phyloP scores from a whole-genome alignment of 179 eudicot genomes.

The Pouteria campechiana region DNA sequence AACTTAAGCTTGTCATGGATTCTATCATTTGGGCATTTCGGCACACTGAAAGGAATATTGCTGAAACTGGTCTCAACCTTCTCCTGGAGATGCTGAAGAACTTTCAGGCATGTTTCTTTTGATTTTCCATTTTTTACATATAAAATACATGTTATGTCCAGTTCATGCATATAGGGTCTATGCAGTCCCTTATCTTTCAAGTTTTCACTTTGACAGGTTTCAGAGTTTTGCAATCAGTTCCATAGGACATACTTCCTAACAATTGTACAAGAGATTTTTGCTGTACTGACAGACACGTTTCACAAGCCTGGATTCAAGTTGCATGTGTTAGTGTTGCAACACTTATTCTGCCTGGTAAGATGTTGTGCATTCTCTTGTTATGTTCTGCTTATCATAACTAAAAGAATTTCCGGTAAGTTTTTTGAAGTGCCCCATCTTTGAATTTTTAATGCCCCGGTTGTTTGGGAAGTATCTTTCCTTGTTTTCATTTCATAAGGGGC shows the following conservation, averaged over 20 bases:
- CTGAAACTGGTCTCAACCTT: conserved; percentile 93
- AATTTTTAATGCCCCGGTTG: too few relatives aligned
- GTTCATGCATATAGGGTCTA: neutral
- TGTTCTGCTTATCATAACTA: too few relatives aligned
- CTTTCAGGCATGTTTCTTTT: conserved; percentile 57
- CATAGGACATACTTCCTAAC: conserved; percentile 69
- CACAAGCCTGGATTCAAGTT: conserved; percentile 98
- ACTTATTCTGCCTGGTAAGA: conserved; percentile 74
- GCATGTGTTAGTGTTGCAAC: conserved; percentile 87
- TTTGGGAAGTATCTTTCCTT: too few relatives aligned
- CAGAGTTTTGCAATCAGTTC: conserved; percentile 86
- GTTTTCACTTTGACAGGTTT: conserved; percentile 32
- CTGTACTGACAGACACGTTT: conserved; percentile 90
- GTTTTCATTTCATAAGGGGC: too few relatives aligned
- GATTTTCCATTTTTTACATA: neutral
- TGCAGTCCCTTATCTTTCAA: conserved; percentile 1
- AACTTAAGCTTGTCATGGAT: conserved; percentile 96
- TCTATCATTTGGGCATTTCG: conserved; percentile 99
- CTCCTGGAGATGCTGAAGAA: conserved; percentile 89
- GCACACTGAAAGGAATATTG: conserved; percentile 95
- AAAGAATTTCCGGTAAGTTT: too few relatives aligned
- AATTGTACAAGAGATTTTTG: conserved; percentile 98
- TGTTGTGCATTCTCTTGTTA: neutral
- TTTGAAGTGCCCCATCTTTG: too few relatives aligned
- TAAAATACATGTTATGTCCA: neutral